Base-by-base conservation (phyloP, 2,329 filamentous ascomycete genomes). In the Leptosphaerulina australis region DNA sequence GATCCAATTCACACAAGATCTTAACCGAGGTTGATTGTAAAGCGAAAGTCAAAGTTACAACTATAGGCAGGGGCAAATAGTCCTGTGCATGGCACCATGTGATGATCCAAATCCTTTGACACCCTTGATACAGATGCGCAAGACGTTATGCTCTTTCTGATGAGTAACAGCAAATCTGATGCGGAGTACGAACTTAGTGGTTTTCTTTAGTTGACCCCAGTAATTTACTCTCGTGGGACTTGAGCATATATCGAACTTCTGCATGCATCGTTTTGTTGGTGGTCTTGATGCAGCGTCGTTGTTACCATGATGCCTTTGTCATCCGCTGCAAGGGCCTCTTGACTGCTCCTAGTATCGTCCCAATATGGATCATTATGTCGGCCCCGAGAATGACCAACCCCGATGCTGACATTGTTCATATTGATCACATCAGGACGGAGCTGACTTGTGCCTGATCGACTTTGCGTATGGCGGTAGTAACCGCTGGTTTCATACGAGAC, bases 271-370 rank as follows among this genome's bases (percentile, higher is more conserved):
- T 8, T 17, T 20, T 20, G 17, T 12, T 25, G 2, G 7, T 25
- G 21, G 17, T 36, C 34, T 36, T 36, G 34, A 25, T 36, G 34
- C 20, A 46, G 4, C 12, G 36, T 43, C n/a, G 49, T 46, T 5
- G 44, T 43, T 1, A 47, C 44, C 9, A 35, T 43, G n/a, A 37
- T 44, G 20, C 22, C 35, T 17, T 55, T 48, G 8, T 15, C 26
- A 17, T 31, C 28, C n/a, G 24, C 14, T 10, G 58, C 56, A 3
- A 59, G 51, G 14, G 51, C 41, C 39, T 59, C 58, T 28, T 61
- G 53, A 34, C 56, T 59, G 26, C 56, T 50, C n/a, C 25, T 31
- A 12, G 37, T 44, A 8, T 55, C 50, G 15, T 53, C 46, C 46
- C 50, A 59, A 22, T 54, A 45, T 14, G 21, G 21, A 9, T 43